These are phyloP conservation scores for Neurospora sublineolata DNA, from an alignment of 495 filamentous ascomycete genomes.

Conservation along the genomic window DNA sequence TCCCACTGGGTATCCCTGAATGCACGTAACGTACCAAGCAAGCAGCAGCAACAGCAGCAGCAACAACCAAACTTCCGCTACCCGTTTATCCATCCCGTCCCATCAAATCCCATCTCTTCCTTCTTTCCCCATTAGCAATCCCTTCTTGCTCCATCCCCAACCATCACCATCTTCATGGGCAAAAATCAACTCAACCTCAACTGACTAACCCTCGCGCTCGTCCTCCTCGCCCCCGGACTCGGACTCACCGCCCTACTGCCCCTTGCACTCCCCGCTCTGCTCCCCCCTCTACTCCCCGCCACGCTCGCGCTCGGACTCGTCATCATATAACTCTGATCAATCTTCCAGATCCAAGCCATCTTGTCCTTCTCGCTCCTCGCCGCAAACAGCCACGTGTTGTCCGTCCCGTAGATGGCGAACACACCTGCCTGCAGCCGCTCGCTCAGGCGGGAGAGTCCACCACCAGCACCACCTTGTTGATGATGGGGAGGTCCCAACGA, in stretches of 20 bases:
- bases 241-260: constrained; percentile 12
- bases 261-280: background rate
- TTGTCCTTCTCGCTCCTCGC: constrained; percentile 78
- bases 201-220: background rate
- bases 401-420: constrained; percentile 84
- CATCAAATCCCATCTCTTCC: background rate
- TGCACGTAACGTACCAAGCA: background rate
- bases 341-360: constrained; percentile 84
- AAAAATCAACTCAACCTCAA: background rate
- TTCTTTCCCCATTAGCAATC: background rate
- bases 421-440: constrained; percentile 54
- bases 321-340: constrained; percentile 44
- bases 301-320: constrained; percentile 19
- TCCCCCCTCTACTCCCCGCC: background rate
- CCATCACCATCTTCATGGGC: background rate
- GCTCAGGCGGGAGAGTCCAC: constrained; percentile 30
- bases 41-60: background rate
- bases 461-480: constrained; percentile 17
- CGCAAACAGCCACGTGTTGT: constrained; percentile 92
- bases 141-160: background rate
- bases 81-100: background rate
- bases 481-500: constrained; percentile 17
- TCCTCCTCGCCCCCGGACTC: background rate
- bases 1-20: background rate
- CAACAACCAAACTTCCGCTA: background rate